Evolutionary conservation across 306 rosid genomes (phyloP).

Genomic region (cucumber (Cucumis sativus)): DNA sequence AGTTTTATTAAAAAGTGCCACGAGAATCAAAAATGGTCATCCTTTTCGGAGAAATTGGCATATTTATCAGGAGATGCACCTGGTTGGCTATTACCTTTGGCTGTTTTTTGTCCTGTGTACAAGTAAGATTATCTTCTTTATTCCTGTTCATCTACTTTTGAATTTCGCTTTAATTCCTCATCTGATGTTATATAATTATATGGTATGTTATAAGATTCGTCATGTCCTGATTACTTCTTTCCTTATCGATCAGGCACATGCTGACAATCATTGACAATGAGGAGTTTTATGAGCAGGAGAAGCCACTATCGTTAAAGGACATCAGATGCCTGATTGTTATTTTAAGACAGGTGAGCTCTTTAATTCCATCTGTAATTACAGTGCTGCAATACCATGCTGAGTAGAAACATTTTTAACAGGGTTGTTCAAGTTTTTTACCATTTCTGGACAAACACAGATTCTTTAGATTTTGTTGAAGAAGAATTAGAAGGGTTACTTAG

Average conservation of each 20-base stretch:
- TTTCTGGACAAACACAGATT: neutral
- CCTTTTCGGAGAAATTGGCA: slow-evolving; percentile 57
- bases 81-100: slow-evolving; percentile 92
- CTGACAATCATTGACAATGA: slow-evolving; percentile 87
- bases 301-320: slow-evolving; percentile 78
- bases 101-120: slow-evolving; percentile 95
- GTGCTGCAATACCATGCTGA: neutral
- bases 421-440: neutral
- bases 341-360: slow-evolving; percentile 66
- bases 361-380: slow-evolving; percentile 13
- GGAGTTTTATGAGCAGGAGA: slow-evolving; percentile 94
- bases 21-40: slow-evolving; percentile 71
- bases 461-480: neutral
- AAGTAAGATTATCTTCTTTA: slow-evolving; percentile 41
- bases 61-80: slow-evolving; percentile 81
- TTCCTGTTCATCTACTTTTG: neutral
- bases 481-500: neutral
- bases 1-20: slow-evolving; percentile 85
- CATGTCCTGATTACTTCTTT: slow-evolving; percentile 2
- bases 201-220: slow-evolving; percentile 15
- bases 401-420: neutral
- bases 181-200: neutral
- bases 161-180: neutral
- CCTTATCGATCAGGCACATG: slow-evolving; percentile 69
- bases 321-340: slow-evolving; percentile 67